phyloP scores from a whole-genome alignment of 2,329 filamentous ascomycete genomes.

The Akanthomyces dipterigenus region DNA sequence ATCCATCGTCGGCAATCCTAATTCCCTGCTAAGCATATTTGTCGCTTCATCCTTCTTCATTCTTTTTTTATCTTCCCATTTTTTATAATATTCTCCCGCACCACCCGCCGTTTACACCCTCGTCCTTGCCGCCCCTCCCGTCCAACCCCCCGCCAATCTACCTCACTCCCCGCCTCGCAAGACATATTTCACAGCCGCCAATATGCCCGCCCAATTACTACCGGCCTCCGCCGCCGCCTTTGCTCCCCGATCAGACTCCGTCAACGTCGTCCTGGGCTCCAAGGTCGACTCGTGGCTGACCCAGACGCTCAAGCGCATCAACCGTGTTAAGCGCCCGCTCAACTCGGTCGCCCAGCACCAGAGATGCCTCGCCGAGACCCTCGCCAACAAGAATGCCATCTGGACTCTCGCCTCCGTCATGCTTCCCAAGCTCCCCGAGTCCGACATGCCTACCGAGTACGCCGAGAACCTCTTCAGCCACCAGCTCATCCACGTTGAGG shows the following conservation, averaged over 20 bases:
- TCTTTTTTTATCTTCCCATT: slow-evolving; percentile 22
- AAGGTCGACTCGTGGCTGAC: slow-evolving; percentile 97
- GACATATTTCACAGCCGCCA: slow-evolving; percentile 22
- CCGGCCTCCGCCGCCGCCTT: slow-evolving; percentile 95
- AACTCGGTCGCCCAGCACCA: slow-evolving; percentile 97
- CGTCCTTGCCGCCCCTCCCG: slow-evolving; percentile 14
- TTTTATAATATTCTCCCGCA: slow-evolving; percentile 17
- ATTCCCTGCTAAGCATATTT: slow-evolving; percentile 39
- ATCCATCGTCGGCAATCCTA: slow-evolving; percentile 28
- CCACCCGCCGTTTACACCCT: slow-evolving; percentile 13
- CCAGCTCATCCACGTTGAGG: slow-evolving; percentile 87
- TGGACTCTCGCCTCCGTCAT: slow-evolving; percentile 93
- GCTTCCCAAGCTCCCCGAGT: slow-evolving; percentile 81
- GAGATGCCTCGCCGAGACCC: slow-evolving; percentile 87
- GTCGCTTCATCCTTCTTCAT: slow-evolving; percentile 42
- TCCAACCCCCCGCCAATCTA: slow-evolving; percentile 18
- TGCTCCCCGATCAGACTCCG: slow-evolving; percentile 79
- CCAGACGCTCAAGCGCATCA: slow-evolving; percentile 92
- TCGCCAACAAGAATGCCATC: slow-evolving; percentile 84
- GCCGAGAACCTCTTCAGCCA: slow-evolving; percentile 88
- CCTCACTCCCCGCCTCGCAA: slow-evolving; percentile 8
- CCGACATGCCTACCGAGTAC: slow-evolving; percentile 76
- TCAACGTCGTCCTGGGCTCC: slow-evolving; percentile 87
- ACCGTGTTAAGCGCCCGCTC: slow-evolving; percentile 90
- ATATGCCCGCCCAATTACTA: slow-evolving; percentile 87